Evolutionary conservation across 441 rosid genomes (phyloP).

Genomic region (Kokia cookei): DNA sequence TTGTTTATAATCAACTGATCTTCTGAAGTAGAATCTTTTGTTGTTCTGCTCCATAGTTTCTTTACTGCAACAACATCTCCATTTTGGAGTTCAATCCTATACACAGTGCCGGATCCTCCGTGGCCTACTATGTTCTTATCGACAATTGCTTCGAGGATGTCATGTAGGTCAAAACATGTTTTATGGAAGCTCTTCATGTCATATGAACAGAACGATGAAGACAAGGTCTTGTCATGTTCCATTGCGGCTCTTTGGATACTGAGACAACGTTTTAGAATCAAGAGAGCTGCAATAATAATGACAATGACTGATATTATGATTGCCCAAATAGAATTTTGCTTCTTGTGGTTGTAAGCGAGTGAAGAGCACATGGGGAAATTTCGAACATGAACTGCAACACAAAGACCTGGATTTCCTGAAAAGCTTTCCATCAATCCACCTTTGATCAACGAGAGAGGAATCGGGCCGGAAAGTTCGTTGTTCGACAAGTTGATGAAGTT

Average conservation of each 20-base stretch:
- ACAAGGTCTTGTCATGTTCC: conserved; percentile 57
- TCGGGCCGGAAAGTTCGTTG: conserved; percentile 81
- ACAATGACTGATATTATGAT: conserved; percentile 44
- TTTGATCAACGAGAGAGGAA: conserved; percentile 61
- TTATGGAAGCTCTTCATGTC: conserved; percentile 84
- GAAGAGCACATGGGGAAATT: conserved; percentile 62
- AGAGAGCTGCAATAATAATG: conserved; percentile 46
- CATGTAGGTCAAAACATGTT: conserved; percentile 57
- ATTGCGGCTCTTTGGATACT: conserved; percentile 39
- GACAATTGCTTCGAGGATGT: conserved; percentile 65
- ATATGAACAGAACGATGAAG: conserved; percentile 63
- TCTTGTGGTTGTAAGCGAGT: conserved; percentile 33
- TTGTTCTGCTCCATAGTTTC: conserved; percentile 60
- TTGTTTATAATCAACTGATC: conserved; percentile 44
- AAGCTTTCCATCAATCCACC: conserved; percentile 78
- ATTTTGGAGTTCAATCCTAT: conserved; percentile 51
- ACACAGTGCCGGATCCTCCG: conserved; percentile 88
- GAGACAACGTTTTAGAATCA: conserved; percentile 50
- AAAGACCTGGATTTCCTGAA: conserved; percentile 78
- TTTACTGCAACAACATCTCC: conserved; percentile 85
- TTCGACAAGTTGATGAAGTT: conserved; percentile 75
- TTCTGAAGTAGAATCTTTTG: conserved; percentile 49
- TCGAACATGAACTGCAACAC: conserved; percentile 43
- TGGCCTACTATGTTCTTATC: conserved; percentile 84
- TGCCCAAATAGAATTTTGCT: conserved; percentile 53